Base-by-base conservation (phyloP, 2,329 filamentous ascomycete species). In the Didymella glomerata region DNA sequence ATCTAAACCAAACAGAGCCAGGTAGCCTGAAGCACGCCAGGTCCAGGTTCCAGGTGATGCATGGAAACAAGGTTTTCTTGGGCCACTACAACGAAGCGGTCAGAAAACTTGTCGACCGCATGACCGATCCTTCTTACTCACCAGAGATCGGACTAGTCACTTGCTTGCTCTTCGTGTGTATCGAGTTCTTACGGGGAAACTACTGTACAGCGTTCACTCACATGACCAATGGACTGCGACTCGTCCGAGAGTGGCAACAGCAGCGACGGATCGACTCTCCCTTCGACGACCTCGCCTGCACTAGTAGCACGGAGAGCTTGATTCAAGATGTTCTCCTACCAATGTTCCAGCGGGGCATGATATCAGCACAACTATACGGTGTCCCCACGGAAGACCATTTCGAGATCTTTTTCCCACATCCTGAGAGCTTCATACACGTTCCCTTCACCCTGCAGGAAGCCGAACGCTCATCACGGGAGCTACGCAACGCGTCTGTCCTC, bases 21-120 rank as follows among this genome's bases (percentile, higher is more conserved):
- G 67, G 65, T 1, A 73, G 60, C 40, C 55, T 71, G 50, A 70
- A 67, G 24, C 62, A 64, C 48, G 63, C 67, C 53, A 60, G 62
- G 18, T 54, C 60, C 5, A 55, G 42, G 9, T 54, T 49, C 14
- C 54, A 55, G 14, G 38, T 45, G 3, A 7, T 45, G 4, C 34
- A 54, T 4, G 57, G 58, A 4, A 63, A 54, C 10, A 69, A 67
- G 16, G 74, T 74, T 10, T 69, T 76, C 5, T 56, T 81, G 11
- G 65, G 64, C 18, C 78, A 82, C 52, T 80, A 82, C 50, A 80
- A 77, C 57, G 77, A 77, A 47, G 76, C 80, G 6, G 78, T 81
- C 24, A 57, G 62, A 56, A 57, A 61, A 24, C 65, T 77, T 25
- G 67, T 81, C 10, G 70, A 73, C 24, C 66, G 61, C 5, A 75